Evolutionary conservation across 306 rosid genomes (phyloP).

Genomic region (Glycyrrhiza uralensis): DNA sequence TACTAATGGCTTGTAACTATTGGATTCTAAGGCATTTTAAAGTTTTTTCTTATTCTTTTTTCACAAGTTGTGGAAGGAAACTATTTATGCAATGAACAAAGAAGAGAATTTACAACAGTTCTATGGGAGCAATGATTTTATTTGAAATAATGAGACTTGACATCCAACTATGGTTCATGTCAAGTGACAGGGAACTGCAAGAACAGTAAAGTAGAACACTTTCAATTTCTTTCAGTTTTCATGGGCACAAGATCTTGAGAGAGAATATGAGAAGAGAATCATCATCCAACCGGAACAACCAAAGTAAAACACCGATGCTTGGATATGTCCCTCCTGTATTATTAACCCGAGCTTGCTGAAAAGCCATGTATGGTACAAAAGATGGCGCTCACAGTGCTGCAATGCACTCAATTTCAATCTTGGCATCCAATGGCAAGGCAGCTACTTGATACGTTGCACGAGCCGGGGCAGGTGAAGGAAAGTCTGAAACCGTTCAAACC

Average conservation of each 20-base stretch:
- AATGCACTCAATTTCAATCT: slow-evolving; percentile 93
- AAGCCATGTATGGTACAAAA: neutral
- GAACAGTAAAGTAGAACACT: neutral
- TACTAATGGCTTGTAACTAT: too few relatives aligned
- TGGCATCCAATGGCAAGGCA: slow-evolving; percentile 85
- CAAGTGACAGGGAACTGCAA: neutral
- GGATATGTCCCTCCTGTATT: slow-evolving; percentile 33
- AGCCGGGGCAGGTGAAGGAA: slow-evolving; percentile 81
- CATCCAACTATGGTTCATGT: too few relatives aligned
- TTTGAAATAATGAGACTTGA: too few relatives aligned
- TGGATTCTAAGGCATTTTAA: too few relatives aligned
- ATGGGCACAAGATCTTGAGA: neutral
- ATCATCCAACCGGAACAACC: slow-evolving; percentile 11
- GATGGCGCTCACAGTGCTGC: slow-evolving; percentile 51
- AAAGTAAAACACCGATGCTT: slow-evolving; percentile 19
- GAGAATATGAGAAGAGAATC: neutral
- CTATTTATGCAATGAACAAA: neutral
- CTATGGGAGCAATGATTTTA: neutral
- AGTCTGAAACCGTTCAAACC: slow-evolving; percentile 49
- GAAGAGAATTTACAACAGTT: neutral
- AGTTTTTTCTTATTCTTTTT: too few relatives aligned
- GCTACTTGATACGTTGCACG: slow-evolving; percentile 92
- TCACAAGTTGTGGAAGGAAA: neutral
- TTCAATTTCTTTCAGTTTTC: neutral
- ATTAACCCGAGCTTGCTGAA: slow-evolving; percentile 30